Evolutionary conservation across 225 moss, liverwort and hornwort genomes (phyloP), one percentile per base, ranked within the genome.

Genomic region (Bryum argenteum): DNA sequence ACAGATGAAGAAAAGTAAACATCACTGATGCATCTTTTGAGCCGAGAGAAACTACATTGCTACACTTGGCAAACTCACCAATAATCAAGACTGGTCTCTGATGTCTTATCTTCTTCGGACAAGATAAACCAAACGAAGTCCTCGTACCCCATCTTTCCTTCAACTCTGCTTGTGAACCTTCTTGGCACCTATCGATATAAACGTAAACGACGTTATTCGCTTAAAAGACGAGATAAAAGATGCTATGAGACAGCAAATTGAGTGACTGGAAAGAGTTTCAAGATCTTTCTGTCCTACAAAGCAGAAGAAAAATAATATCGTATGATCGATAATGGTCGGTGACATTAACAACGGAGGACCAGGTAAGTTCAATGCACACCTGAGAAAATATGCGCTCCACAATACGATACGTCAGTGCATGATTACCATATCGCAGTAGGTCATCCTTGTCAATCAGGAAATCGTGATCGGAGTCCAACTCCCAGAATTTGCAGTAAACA

Each of bases 351-450:
- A 48, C 15, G 48, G 7, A 48, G 9, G 53, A 53, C 9, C 53
- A 18, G 19, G 53, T 0, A 53, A 19, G 20, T n/a, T 8, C 8
- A 19, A 9, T 54, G 19, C 13, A 5, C 13, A 56, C 56, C 56
- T 56, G 56, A 24, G 56, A 56, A 24, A 56, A 56, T 23, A 56
- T 56, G 13, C 56, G 56, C 56, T 56, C 56, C 56, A 56, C 56
- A 23, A 56, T 23, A 11, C 26, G 56, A 56, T 56, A 56, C 24
- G 56, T 56, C 6, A 56, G 10, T 24, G 56, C 56, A 2, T 56
- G 56, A 24, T 56, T 56, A 23, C 56, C 56, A 24, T 56, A 56
- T 23, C 56, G 23, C 56, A 56, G 14, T 7, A 56, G 56, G 24
- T 56, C 56, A 56, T 56, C 56, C 24, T 56, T 56, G 24, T 56